Percentiles rank a stretch among this genome's conserved stretches.
Evolutionary conservation across 169 alveolate genomes (phyloP).

Genomic region (Babesia bigemina): DNA sequence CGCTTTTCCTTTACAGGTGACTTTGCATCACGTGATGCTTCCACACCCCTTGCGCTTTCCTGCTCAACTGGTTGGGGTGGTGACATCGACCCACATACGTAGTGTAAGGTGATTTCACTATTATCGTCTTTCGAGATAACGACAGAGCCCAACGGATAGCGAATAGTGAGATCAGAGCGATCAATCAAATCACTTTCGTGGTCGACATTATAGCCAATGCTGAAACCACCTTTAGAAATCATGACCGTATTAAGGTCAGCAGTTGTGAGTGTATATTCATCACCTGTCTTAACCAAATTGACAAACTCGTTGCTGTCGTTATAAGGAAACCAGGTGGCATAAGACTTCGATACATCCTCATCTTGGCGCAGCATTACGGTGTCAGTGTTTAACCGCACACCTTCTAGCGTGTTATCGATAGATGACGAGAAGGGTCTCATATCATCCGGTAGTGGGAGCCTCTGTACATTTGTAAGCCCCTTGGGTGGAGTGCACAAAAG

Average conservation of each 20-base stretch:
- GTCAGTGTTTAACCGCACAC: neutral
- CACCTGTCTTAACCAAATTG: neutral
- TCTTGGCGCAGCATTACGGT: neutral
- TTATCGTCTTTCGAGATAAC: neutral
- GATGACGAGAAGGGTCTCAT: neutral
- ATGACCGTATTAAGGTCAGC: neutral
- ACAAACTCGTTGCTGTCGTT: neutral
- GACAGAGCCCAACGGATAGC: conserved; percentile 5
- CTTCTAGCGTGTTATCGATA: neutral
- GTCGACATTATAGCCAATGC: neutral
- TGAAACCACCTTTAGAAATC: neutral
- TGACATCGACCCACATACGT: conserved; percentile 14
- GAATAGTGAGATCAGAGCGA: neutral
- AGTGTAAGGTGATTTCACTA: neutral
- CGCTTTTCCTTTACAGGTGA: neutral
- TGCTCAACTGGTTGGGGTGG: neutral
- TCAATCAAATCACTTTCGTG: neutral
- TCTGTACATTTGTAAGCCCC: neutral
- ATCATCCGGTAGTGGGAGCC: neutral
- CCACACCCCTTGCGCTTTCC: neutral
- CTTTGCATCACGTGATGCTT: neutral
- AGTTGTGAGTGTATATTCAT: neutral
- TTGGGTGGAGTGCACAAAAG: neutral
- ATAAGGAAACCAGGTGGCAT: conserved; percentile 7
- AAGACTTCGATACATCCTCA: conserved; percentile 1